Evolutionary conservation across 257 asterid genomes (phyloP), one percentile per base, ranked within the genome.

Genomic region (Dorcoceras hygrometricum): DNA sequence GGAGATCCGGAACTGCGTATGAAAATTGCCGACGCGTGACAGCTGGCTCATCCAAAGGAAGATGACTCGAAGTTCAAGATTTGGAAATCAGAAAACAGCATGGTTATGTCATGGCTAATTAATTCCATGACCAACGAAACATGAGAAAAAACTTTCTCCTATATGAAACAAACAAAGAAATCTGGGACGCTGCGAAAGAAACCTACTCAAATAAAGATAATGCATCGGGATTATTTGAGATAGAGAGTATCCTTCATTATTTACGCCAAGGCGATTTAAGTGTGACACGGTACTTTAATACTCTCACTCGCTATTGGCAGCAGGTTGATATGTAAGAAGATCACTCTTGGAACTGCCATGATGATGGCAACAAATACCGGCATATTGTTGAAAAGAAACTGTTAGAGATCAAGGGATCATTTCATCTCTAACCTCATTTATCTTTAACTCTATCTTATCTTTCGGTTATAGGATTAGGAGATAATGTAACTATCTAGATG

Each of bases 241-340:
- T 58, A 0, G 22, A 69, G n/a, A 25, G 58, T 24, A 18, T 34
- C 4, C 26, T 68, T 1, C 43, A 58, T 39, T 28, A 68, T 53
- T 27, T 58, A 0, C 0, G 28, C 3, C 46, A 68, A 25, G 39
- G 73, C 1, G 67, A 58, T 8, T 16, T 6, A 0, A 2, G 43
- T 1, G 50, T 69, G 8, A 69, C 59, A 2, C 20, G 23, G 0
- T 23, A 39, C 5, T 43, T 36, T 26, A 59, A 39, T 6, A 43
- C 22, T 69, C n/a, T n/a, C 2, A 8, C 9, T 5, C 66, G 32
- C 2, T 43, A 69, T 19, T 23, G 67, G 67, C 73, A 59, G 27
- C 59, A 59, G 16, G 26, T 58, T 0, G 66, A 56, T 23, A 5
- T 57, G 9, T 23, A 34, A 23, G 72, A 68, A 22, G 66, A 32